phyloP scores from a whole-genome alignment of 2,329 filamentous ascomycete species.

The Fonsecaea erecta region DNA sequence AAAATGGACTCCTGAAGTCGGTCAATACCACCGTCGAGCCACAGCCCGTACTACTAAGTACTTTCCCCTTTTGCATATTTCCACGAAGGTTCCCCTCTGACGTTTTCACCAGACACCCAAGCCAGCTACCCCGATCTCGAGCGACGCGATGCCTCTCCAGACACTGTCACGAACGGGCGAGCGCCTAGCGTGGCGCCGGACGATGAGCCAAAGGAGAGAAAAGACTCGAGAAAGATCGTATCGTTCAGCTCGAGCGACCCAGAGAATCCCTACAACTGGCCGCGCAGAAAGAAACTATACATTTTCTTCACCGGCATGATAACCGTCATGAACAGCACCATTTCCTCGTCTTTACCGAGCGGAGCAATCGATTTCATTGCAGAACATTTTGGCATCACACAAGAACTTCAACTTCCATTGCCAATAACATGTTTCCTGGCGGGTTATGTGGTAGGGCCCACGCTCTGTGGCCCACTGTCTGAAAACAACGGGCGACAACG shows the following conservation, averaged over 20 bases:
- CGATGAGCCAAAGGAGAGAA: slow-evolving; percentile 10
- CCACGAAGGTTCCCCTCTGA: neutral
- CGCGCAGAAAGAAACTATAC: slow-evolving; percentile 42
- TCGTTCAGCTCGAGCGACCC: slow-evolving; percentile 34
- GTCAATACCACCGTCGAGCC: neutral
- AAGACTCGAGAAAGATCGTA: slow-evolving; percentile 32
- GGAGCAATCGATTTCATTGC: slow-evolving; percentile 47
- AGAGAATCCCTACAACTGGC: slow-evolving; percentile 40
- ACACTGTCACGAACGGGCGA: slow-evolving; percentile 13
- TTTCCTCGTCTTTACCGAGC: slow-evolving; percentile 47
- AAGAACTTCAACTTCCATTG: slow-evolving; percentile 44
- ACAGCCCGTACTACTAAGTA: slow-evolving; percentile 14
- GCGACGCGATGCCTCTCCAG: slow-evolving; percentile 9
- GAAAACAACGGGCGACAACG: slow-evolving; percentile 48
- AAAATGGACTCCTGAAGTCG: slow-evolving; percentile 14
- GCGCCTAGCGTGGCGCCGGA: slow-evolving; percentile 18
- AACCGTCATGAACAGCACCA: slow-evolving; percentile 47
- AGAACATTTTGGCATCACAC: slow-evolving; percentile 39
- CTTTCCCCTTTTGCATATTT: neutral
- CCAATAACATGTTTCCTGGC: slow-evolving; percentile 49
- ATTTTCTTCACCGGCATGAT: slow-evolving; percentile 45
- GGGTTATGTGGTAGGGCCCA: slow-evolving; percentile 49
- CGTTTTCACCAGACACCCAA: neutral
- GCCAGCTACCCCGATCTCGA: neutral
- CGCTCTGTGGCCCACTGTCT: slow-evolving; percentile 50